Base-by-base conservation (phyloP, 2,329 filamentous ascomycete genomes). In the Colletotrichum brevisporum region DNA sequence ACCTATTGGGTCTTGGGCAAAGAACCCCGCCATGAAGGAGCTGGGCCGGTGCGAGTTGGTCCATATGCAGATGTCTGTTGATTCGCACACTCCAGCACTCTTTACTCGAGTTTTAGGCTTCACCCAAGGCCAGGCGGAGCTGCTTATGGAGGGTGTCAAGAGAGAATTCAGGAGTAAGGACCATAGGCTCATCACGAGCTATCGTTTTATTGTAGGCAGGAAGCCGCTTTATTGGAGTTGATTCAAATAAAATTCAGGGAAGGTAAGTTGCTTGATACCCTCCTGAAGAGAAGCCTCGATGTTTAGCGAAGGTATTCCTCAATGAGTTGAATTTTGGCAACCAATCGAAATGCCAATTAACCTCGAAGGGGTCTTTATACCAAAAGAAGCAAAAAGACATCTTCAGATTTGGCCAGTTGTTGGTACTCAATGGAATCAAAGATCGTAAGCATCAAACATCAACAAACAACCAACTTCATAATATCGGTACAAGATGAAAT, bases 21-120 rank as follows among this genome's bases (percentile, higher is more conserved):
- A 79, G 59, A 77, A 81, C 1, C 75, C 76, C 4, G 66, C 71
- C 2, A 67, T 82, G 43, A 82, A 82, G 62, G 79, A 82, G 55
- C 70, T 81, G 0, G 80, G 80, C 45, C 73, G 73, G 0, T 81
- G 75, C 57, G 80, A 82, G 73, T 73, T 78, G 51, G 73, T 77
- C 0, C 79, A 83, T 52, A 82, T 82, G 80, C 80, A 82, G 62
- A 82, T 82, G 81, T 80, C 80, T 16, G 80, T 80, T 2, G 81
- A 80, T 53, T 82, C 81, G 12, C 79, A 83, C 60, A 81, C 79
- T 1, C 80, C 79, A 0, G 81, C 81, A 0, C 73, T 83, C 10
- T 81, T 83, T 67, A 80, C 80, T 0, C 76, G 81, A 1, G 80
- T 81, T 0, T 77, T 75, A 69, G 76, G 77, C 53, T 82, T 79